These are phyloP conservation scores for Powellomyces hirtus DNA, from an alignment of 192 early-diverging fungal species.

Conservation along the genomic window DNA sequence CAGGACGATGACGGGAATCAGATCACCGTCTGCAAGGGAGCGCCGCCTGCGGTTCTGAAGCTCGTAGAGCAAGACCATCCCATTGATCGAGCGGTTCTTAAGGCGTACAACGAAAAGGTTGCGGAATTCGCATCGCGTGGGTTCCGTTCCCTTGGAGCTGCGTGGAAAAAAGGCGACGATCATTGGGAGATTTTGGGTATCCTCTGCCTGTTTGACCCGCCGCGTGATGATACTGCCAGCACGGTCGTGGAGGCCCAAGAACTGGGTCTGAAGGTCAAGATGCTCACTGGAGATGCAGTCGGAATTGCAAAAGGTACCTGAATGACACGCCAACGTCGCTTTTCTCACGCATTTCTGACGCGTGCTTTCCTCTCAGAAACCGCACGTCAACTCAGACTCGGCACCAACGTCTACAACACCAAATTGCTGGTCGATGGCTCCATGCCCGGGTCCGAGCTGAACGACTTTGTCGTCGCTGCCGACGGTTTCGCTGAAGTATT, in stretches of 20 bases:
- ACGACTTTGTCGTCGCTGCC: constrained; percentile 30
- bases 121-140: constrained; percentile 61
- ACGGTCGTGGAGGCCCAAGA: constrained; percentile 73
- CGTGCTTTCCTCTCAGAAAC: no score
- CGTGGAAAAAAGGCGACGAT: constrained; percentile 37
- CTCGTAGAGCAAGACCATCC: no score
- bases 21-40: constrained; percentile 83
- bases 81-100: constrained; percentile 13
- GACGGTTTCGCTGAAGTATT: constrained; percentile 38
- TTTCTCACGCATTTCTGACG: no score
- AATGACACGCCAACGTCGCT: no score
- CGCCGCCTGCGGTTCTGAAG: constrained; percentile 79
- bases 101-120: constrained; percentile 52
- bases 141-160: constrained; percentile 65
- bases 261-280: constrained; percentile 80
- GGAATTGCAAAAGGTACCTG: constrained; percentile 77
- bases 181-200: constrained; percentile 75
- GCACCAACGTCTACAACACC: constrained; percentile 77
- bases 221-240: constrained; percentile 81
- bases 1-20: constrained; percentile 59
- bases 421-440: constrained; percentile 69
- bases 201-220: constrained; percentile 83
- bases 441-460: constrained; percentile 38
- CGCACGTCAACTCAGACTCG: constrained; percentile 77
- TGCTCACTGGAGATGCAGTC: constrained; percentile 89